Evolutionary conservation across 108 stramenopile species (phyloP), one percentile per base, ranked within the genome.

Genomic region (Cyclotella cryptica): DNA sequence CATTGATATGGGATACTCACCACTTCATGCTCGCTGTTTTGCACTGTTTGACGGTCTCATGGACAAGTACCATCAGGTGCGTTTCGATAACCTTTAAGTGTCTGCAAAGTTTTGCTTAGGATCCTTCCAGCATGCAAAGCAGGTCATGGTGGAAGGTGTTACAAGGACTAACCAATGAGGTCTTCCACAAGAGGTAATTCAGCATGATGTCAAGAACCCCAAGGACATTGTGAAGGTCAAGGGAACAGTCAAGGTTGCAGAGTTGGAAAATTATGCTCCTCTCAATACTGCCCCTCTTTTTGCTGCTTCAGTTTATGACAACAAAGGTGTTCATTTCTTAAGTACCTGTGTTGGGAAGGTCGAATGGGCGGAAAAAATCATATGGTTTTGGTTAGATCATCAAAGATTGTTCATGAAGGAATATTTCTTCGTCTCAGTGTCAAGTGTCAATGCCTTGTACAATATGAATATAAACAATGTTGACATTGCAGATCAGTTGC

Each of bases 41-140:
- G 87, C n/a, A 86, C 83, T 61, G 86, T 88, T 66, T 81, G 13
- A 49, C 1, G 10, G 55, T 3, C 30, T 68, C 24, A 43, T 43
- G 29, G 66, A 76, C 42, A 7, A 54, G 15, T 53, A 59, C 43
- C 67, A 67, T 0, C 13, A 52, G 9, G 79, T 75, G 40, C 66
- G 19, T 60, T 64, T 61, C 86, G 92, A 64, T 69, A 90, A 74
- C 84, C 85, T 55, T 76, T 93, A 60, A 78, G 79, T 57, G 69
- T 89, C 72, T 83, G 15, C 54, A 80, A 66, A 75, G 55, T 60
- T 65, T 55, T 74, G 15, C 86, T 84, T 28, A 87, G 87, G 17
- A 57, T 72, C 61, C 89, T 61, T 61, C 35, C 35, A 39, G 14
- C 35, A 90, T 60, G 82, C 84, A 60, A 62, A 60, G 26, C 78